Conservation (phyloP, 192 early-diverging fungal genomes). For the Glomus cerebriforme region DNA sequence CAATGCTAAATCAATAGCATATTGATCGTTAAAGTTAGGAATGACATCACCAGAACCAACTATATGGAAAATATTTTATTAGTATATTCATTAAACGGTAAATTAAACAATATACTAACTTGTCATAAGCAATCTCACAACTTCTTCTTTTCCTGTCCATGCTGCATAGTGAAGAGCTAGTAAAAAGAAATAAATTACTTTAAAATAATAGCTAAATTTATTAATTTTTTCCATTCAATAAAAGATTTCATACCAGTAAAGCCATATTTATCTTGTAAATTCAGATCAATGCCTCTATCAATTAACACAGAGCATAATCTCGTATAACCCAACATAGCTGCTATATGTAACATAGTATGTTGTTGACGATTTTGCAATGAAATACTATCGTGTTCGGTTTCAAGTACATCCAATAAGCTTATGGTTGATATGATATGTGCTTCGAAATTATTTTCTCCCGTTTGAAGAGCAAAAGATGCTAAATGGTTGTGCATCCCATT, state of each 20-base stretch:
- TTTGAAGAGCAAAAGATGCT: slow-evolving; percentile 30
- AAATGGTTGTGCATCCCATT: slow-evolving; percentile 38
- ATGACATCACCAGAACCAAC: slow-evolving; percentile 25
- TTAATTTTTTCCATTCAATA: background rate
- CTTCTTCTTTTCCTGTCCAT: slow-evolving; percentile 49
- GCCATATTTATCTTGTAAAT: slow-evolving; percentile 61
- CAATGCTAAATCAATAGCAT: slow-evolving; percentile 16
- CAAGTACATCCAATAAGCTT: slow-evolving; percentile 45
- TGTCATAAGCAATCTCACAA: slow-evolving; percentile 56
- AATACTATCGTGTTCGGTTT: slow-evolving; percentile 39
- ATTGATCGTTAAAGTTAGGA: slow-evolving; percentile 13
- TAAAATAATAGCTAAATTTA: background rate
- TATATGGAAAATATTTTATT: background rate
- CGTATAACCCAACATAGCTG: slow-evolving; percentile 59
- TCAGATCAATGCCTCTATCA: slow-evolving; percentile 46
- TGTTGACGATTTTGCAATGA: slow-evolving; percentile 40
- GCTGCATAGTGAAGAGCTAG: slow-evolving; percentile 68
- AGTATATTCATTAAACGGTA: background rate
- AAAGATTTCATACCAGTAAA: slow-evolving; percentile 47
- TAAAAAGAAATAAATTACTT: background rate
- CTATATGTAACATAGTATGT: slow-evolving; percentile 67
- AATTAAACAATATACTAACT: background rate
- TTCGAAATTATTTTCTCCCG: slow-evolving; percentile 43
- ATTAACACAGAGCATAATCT: slow-evolving; percentile 50
- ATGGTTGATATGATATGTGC: slow-evolving; percentile 45